phyloP scores from a whole-genome alignment of 768 basidiomycete species.

The Candolleomyces eurysporus region DNA sequence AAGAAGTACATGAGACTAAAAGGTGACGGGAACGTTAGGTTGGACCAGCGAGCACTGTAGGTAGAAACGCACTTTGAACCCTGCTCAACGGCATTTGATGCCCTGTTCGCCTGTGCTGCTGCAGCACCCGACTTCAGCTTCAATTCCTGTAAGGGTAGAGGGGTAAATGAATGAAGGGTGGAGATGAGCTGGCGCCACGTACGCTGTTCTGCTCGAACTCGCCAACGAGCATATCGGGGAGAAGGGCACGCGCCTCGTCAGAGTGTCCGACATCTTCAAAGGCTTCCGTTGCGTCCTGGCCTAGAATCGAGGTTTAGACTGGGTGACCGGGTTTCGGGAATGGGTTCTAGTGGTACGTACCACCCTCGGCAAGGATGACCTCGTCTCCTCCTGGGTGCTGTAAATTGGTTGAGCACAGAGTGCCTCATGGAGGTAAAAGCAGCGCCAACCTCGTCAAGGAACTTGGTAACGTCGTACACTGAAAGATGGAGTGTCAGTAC shows the following conservation, averaged over 20 bases:
- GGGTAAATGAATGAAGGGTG: neutral
- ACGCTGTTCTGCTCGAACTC: conserved; percentile 74
- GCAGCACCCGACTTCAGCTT: conserved; percentile 54
- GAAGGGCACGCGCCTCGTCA: conserved; percentile 88
- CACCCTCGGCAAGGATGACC: conserved; percentile 90
- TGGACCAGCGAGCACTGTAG: neutral
- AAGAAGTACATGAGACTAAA: conserved; percentile 78
- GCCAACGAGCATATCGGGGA: conserved; percentile 78
- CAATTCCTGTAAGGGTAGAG: conserved; percentile 36
- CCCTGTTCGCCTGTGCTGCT: conserved; percentile 42
- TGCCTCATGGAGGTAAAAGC: neutral
- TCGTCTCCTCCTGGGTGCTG: conserved; percentile 98
- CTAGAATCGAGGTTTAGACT: conserved; percentile 36
- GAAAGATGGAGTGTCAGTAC: conserved; percentile 13
- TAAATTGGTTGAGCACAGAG: conserved; percentile 21
- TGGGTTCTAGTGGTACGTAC: conserved; percentile 45
- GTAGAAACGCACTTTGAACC: conserved; percentile 59
- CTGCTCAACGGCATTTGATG: conserved; percentile 55
- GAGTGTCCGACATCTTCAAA: conserved; percentile 99
- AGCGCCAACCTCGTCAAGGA: conserved; percentile 83
- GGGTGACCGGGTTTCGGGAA: conserved; percentile 6
- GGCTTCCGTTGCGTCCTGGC: conserved; percentile 94
- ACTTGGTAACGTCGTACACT: conserved; percentile 94
- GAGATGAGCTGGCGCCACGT: conserved; percentile 24
- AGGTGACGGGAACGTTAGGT: conserved; percentile 10